Conservation (phyloP, 306 rosid genomes). For the Dryas alaskensis region DNA sequence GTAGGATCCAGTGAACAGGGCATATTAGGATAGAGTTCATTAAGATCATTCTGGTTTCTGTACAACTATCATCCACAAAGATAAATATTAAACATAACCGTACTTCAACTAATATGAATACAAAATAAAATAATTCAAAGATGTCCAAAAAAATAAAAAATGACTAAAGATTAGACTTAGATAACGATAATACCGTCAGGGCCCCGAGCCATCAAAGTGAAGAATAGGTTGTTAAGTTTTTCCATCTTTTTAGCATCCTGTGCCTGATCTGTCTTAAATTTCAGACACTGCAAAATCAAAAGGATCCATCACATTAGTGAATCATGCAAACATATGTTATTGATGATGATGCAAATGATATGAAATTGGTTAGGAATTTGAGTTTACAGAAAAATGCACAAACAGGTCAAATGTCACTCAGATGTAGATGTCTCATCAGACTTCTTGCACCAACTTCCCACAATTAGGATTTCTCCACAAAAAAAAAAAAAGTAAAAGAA, state of each 20-base stretch:
- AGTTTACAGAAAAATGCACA: conserved; percentile 16
- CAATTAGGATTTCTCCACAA: background rate
- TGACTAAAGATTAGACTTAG: background rate
- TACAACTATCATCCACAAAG: too few species aligned
- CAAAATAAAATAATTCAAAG: background rate
- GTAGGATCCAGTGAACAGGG: background rate
- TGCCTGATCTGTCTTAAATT: conserved; percentile 91
- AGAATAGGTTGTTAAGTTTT: conserved; percentile 77
- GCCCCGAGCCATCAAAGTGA: conserved; percentile 91
- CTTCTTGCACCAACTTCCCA: background rate
- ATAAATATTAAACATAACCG: too few species aligned
- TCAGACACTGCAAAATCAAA: conserved; percentile 65
- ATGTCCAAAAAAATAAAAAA: conserved; percentile 16
- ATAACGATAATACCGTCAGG: conserved; percentile 62
- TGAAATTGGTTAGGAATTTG: background rate
- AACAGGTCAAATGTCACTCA: conserved; percentile 7
- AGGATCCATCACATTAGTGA: conserved; percentile 28
- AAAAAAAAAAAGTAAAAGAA: background rate
- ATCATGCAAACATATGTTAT: background rate
- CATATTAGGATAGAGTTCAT: too few species aligned
- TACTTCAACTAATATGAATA: too few species aligned
- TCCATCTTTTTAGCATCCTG: conserved; percentile 93
- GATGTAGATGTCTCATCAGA: conserved; percentile 20
- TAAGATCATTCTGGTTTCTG: too few species aligned
- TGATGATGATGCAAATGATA: background rate